Evolutionary conservation across 192 early-diverging fungal genomes (phyloP), one percentile per base, ranked within the genome.

Genomic region (Irineochytrium annulatum): DNA sequence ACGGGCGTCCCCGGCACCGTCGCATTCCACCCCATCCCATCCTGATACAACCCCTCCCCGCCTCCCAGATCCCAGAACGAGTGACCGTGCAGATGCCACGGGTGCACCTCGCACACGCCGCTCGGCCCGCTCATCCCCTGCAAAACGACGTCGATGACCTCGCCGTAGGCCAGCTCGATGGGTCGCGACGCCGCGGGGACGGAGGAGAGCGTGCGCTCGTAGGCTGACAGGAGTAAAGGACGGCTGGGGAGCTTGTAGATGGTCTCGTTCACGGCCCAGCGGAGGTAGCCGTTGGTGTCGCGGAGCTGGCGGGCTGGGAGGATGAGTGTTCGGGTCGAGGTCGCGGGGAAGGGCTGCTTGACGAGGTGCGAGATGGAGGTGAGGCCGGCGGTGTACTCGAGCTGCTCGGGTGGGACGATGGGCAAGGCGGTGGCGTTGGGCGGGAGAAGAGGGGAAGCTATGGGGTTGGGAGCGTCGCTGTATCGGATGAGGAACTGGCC

Each of bases 21-120:
- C 17, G 46, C 26, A 5, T 8, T 22, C n/a, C n/a, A n/a, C n/a
- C n/a, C n/a, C n/a, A n/a, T n/a, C 6, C 8, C 8, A 24, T 14
- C 17, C 11, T 20, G 17, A 24, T 49, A 49, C 13, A 17, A 6
- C 17, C 46, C 46, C 6, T 14, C 17, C 13, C 46, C 46, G 24
- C 46, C 46, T 8, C 46, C 46, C 6, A 49, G 46, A 22, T 49
- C 46, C 46, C 46, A 49, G 46, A 49, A 49, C 13, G 46, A 17
- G 46, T 49, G 46, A 49, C 46, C 46, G 22, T 49, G 46, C 11
- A 49, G 22, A 24, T 49, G 46, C 46, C 46, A 49, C 6, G 46
- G 46, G 46, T 49, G 46, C 13, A 24, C 46, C 26, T 49, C 46
- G 22, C 13, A 8, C 13, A 49, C 46, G 24, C 46, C 46, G 24